Conservation (phyloP, 192 early-diverging fungal species). For the Backusella luteola region DNA sequence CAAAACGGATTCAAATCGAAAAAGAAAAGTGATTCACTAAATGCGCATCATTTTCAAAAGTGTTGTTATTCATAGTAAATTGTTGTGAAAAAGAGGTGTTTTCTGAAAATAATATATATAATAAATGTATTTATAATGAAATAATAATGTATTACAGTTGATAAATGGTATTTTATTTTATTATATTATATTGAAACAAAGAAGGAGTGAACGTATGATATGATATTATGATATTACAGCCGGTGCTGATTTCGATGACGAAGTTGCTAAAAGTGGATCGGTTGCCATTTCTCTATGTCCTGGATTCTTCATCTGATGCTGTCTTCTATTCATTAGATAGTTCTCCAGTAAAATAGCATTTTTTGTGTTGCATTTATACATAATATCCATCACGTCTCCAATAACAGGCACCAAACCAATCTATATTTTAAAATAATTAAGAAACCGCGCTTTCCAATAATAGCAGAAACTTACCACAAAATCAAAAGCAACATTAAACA, state of each 20-base stretch:
- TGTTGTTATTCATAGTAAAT: too few relatives aligned
- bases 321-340: conserved; percentile 23
- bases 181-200: not conserved
- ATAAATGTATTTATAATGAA: not conserved
- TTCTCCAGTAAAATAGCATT: conserved; percentile 47
- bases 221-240: not conserved
- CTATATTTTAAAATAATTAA: conserved; percentile 19
- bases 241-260: not conserved
- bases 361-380: conserved; percentile 47
- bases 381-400: conserved; percentile 45
- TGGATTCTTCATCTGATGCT: not conserved
- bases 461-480: conserved; percentile 36
- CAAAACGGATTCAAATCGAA: not conserved
- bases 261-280: not conserved
- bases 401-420: conserved; percentile 44
- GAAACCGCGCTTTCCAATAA: not conserved
- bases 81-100: not conserved
- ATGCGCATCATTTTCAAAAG: too few relatives aligned
- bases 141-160: too few relatives aligned
- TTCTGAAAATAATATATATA: not conserved
- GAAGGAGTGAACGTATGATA: not conserved
- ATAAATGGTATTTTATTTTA: not conserved
- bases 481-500: conserved; percentile 43
- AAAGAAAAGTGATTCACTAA: too few relatives aligned
- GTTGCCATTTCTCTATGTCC: not conserved